These are phyloP conservation scores for Aspergillus intermedius DNA, from an alignment of 2,329 filamentous ascomycete genomes.

Conservation along the genomic window DNA sequence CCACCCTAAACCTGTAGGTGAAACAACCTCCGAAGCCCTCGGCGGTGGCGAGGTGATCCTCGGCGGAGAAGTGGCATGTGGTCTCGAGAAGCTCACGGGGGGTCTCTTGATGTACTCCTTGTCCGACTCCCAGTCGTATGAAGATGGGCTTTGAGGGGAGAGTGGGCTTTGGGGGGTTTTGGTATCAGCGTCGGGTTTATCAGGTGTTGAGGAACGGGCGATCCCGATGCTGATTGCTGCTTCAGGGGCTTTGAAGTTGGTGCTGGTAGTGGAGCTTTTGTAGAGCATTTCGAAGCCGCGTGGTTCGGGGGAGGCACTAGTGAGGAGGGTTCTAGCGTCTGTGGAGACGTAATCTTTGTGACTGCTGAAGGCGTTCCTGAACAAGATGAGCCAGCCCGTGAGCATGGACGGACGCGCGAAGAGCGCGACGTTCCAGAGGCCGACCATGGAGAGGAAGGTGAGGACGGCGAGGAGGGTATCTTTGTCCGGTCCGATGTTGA, in stretches of 20 bases:
- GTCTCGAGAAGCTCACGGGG: constrained; percentile 41
- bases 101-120: constrained; percentile 19
- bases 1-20: too few species aligned
- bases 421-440: constrained; percentile 76
- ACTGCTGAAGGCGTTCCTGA: constrained; percentile 41
- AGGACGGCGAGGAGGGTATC: constrained; percentile 74
- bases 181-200: constrained; percentile 1
- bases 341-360: constrained; percentile 79
- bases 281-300: constrained; percentile 74
- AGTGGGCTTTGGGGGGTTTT: neutral
- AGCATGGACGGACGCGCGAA: constrained; percentile 81
- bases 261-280: constrained; percentile 14
- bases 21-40: too few species aligned
- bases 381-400: constrained; percentile 68
- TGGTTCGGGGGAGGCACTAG: constrained; percentile 52
- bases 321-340: constrained; percentile 55
- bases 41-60: too few species aligned
- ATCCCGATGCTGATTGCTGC: constrained; percentile 5
- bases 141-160: too few species aligned
- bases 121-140: too few species aligned
- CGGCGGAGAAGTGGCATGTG: too few species aligned
- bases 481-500: constrained; percentile 62
- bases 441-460: constrained; percentile 76
- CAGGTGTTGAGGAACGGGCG: constrained; percentile 21
- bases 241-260: constrained; percentile 27